Conservation (phyloP, 2,329 filamentous ascomycete species). For the Pezicula rhizophila region DNA sequence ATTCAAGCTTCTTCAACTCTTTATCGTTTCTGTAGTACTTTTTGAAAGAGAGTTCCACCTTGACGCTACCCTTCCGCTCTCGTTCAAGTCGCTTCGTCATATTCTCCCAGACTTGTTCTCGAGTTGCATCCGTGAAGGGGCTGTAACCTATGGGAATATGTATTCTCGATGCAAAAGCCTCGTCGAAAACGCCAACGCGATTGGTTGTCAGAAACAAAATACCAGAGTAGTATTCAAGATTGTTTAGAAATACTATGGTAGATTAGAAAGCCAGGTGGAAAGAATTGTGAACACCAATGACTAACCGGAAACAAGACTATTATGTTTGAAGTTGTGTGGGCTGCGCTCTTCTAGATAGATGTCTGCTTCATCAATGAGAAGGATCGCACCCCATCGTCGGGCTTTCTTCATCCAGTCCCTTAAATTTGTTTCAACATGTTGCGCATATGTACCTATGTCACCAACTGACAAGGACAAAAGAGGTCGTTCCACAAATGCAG, state of each 20-base stretch:
- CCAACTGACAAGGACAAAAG: no score
- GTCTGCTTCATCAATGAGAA: slow-evolving; percentile 12
- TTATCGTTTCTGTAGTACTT: neutral
- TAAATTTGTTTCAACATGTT: no score
- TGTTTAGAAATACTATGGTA: slow-evolving; percentile 26
- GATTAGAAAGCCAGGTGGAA: slow-evolving; percentile 5
- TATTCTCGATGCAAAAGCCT: slow-evolving; percentile 28
- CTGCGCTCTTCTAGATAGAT: neutral
- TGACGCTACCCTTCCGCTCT: no score
- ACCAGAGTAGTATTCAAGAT: slow-evolving; percentile 33
- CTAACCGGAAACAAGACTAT: neutral
- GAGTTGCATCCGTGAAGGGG: slow-evolving; percentile 7
- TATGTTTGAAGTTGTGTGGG: neutral
- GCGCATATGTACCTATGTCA: no score
- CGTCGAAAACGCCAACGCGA: slow-evolving; percentile 29
- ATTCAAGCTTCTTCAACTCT: neutral
- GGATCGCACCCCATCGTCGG: neutral
- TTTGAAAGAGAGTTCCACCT: neutral
- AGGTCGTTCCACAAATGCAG: no score
- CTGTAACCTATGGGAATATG: slow-evolving; percentile 24
- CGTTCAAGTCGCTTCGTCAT: no score
- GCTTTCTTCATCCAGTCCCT: slow-evolving; percentile 7
- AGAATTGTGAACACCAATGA: neutral
- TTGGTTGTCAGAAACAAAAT: slow-evolving; percentile 34
- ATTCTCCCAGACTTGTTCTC: no score